Percentiles rank a stretch among this genome's conserved stretches.
These are phyloP conservation scores for Populus hybrid DNA, from an alignment of 441 rosid species.

Conservation along the genomic window DNA sequence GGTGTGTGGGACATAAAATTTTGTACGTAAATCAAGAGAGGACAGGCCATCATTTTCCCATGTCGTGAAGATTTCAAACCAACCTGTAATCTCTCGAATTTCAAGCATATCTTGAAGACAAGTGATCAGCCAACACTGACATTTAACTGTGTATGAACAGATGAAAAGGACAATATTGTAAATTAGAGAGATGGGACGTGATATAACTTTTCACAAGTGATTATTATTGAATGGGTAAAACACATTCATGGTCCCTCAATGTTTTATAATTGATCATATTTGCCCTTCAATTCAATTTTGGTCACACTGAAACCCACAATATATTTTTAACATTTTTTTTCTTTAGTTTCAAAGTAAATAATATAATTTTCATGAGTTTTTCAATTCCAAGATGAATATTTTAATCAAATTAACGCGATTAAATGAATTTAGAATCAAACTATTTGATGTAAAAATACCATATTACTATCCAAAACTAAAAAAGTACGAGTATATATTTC, in stretches of 20 bases:
- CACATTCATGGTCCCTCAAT: too few species aligned
- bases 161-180: neutral
- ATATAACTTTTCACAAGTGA: neutral
- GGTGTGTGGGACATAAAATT: conserved; percentile 12
- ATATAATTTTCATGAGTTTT: too few species aligned
- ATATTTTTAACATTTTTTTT: too few species aligned
- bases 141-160: too few species aligned
- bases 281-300: neutral
- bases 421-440: neutral
- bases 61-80: neutral
- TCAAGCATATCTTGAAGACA: neutral
- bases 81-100: neutral
- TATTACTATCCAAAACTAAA: too few species aligned
- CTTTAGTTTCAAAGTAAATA: too few species aligned
- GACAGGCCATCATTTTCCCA: conserved; percentile 14
- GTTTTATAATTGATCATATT: too few species aligned
- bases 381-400: neutral
- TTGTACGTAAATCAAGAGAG: neutral
- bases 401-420: neutral
- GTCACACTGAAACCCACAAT: neutral
- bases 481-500: neutral
- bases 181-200: too few species aligned
- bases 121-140: too few species aligned
- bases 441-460: too few species aligned
- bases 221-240: too few species aligned